Base-by-base conservation (phyloP, 2,329 filamentous ascomycete species). In the Dothiorella sarmentorum region DNA sequence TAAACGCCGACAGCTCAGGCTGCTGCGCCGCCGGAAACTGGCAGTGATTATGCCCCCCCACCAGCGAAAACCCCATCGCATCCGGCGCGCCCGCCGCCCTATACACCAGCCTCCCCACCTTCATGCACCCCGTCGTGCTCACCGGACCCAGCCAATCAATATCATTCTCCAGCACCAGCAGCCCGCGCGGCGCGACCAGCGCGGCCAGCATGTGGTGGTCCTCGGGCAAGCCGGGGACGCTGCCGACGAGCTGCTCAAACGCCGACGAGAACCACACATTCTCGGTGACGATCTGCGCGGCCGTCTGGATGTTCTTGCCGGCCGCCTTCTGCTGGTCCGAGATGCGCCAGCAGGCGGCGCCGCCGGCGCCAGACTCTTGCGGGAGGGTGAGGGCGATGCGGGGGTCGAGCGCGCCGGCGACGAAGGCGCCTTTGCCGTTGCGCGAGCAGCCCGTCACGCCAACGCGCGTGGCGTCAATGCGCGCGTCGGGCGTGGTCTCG, bases 371-470 rank as follows among this genome's bases (percentile, higher is more conserved):
- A 6, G 82, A 84, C 71, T 86, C 83, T 68, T 86, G 83, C 0
- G 84, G 82, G 33, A 87, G 76, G 13, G 82, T 84, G 31, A 87
- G 76, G 17, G 80, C 82, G 60, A 86, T 83, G 40, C 84, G 82
- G 56, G 75, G 67, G 60, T 83, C 82, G 20, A 86, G 75, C 2
- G 84, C 83, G 15, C 82, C 83, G 4, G 79, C 81, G n/a, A 86
- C 75, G 62, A 86, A 79, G 27, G 84, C 83, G 11, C 84, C 84
- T 73, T 86, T 86, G 58, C 83, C 84, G 70, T 86, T 85, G 38
- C 84, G 80, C 56, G 82, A 85, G 75, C 84, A 87, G 4, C 84
- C 84, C 13, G 83, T 86, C 2, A 85, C 82, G 47, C 81, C 84
- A 11, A 75, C 57, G 22, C 67, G 67, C 60, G 67, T 68, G 22